Evolutionary conservation across 768 basidiomycete species (phyloP), one percentile per base, ranked within the genome.

Genomic region (Arthromyces matolae): DNA sequence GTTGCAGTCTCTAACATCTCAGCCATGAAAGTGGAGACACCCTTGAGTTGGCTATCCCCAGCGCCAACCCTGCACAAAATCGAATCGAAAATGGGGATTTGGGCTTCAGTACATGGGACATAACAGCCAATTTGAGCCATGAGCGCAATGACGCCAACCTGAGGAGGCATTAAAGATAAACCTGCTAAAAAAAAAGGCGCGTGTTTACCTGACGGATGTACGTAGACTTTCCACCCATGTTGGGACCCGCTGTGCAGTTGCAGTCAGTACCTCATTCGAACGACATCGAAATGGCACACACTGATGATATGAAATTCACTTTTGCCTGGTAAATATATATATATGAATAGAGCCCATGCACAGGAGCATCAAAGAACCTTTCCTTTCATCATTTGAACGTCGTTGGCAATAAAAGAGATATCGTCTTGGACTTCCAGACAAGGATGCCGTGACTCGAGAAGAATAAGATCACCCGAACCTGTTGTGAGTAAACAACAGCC

Each of bases 1-100:
- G 89, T 91, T 0, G 96, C 94, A 0, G 94, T 98, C 66, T 99
- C 96, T 23, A 99, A 77, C 96, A 98, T 98, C 67, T 99, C 96
- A 1, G 93, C 94, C 95, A 98, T 98, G 65, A 99, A 99, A 0
- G 95, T 99, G 20, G 93, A 95, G 0, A 99, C 92, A 9, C 96
- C 96, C 66, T 96, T 98, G 36, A 98, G 70, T 62, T 98, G 95
- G 64, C 90, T 94, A 64, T 99, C 96, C 0, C 96, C 96, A 0
- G 96, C 96, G 8, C 96, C 96, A 2, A 99, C 95, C 53, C 96
- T 78, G 48, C 95, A 96, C 9, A 98, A 69, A 35, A 99, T 84
- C 3, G 93, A 96, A 65, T 99, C 96, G 50, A 98, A 98, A 43
- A 98, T 82, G 0, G 96, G 96, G 1, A 98, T 56, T 22, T 78